Evolutionary conservation across 768 basidiomycete genomes (phyloP), one percentile per base, ranked within the genome.

Genomic region (Phanerochaete carnosa): DNA sequence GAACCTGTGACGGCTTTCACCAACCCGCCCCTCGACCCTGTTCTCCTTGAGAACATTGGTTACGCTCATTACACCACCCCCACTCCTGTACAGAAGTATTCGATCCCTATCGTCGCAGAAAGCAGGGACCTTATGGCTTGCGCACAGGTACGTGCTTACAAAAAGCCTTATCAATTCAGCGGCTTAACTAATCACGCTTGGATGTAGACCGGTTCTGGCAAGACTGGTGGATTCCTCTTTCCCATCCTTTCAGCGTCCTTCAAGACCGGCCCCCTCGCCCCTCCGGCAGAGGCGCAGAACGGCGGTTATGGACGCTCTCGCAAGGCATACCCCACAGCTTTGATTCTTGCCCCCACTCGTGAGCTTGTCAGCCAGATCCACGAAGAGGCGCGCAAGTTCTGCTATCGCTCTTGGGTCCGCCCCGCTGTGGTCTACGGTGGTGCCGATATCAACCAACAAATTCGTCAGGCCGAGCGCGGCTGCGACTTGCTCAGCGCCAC

Each of bases 81-180:
- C 11, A 99, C 97, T 54, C 97, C 97, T 25, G 97, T 99, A 67
- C 97, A 99, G 87, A 98, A 98, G 83, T 96, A 98, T 75, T 98
- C 97, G 66, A 90, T 99, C 70, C 97, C 97, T 73, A 98, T 98
- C 72, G 95, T 99, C 68, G 90, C 94, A 60, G 85, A 78, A 66
- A 87, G 88, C 68, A 83, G 91, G 75, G 92, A 94, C 76, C 80
- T 94, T 76, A 95, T 96, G 94, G 94, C 94, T 65, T 95, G 94
- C 74, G 94, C 94, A 68, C 91, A 94, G 82, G 91, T 89, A 67
- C 61, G 83, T 72, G 54, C 45, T 23, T 23, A 35, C 50, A 11
- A 56, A 2, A 19, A 29, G 35, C 15, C 32, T 56, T 1, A 39
- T 52, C 16, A 59, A 64, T 64, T 66, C 61, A 55, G 57, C 65